Base-by-base conservation (phyloP, 2,329 filamentous ascomycete species). In the Fusarium vanettenii region DNA sequence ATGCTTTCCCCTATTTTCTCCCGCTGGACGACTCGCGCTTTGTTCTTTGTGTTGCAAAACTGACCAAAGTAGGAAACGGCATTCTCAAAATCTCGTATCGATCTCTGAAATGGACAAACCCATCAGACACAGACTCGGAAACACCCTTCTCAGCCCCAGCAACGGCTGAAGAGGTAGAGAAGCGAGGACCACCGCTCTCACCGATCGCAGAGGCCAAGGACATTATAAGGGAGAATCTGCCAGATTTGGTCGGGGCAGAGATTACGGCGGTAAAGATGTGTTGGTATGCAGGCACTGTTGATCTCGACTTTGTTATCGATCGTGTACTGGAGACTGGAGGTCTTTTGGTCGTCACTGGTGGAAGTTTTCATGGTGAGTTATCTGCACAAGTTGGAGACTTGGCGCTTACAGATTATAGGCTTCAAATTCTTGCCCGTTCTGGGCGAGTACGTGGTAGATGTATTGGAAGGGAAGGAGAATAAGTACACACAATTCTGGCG, bases 231-330 rank as follows among this genome's bases (percentile, higher is more conserved):
- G 48, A 63, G 57, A 45, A 57, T 18, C 52, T 57, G 1, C 52
- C 52, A 25, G 45, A 66, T 31, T 25, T 13, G 5, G 48, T 64
- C 31, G 71, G 71, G 59, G 71, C 67, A 10, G 43, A 74, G 48
- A 68, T 31, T 11, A 8, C 60, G 39, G 27, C 18, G 48, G 65
- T 33, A 29, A 45, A 57, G 52, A 57, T 57, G 52, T 57, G 52
- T 8, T 57, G 31, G 52, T 41, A 39, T 22, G 37, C 22, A 48
- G 48, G 62, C 20, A 68, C 56, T 7, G 63, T 31, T 27, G 71
- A 74, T 64, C 63, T 60, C 11, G 31, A 56, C n/a, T 45, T 27
- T 48, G 29, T 66, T 3, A 20, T 65, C 9, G 27, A 60, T 50
- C 66, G 59, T 29, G 45, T 55, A 25, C 50, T 48, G 45, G 20